Percentiles rank a stretch among this genome's conserved stretches.
Evolutionary conservation across 2,329 filamentous ascomycete species (phyloP).

Genomic region (Leptographium galeiforme): DNA sequence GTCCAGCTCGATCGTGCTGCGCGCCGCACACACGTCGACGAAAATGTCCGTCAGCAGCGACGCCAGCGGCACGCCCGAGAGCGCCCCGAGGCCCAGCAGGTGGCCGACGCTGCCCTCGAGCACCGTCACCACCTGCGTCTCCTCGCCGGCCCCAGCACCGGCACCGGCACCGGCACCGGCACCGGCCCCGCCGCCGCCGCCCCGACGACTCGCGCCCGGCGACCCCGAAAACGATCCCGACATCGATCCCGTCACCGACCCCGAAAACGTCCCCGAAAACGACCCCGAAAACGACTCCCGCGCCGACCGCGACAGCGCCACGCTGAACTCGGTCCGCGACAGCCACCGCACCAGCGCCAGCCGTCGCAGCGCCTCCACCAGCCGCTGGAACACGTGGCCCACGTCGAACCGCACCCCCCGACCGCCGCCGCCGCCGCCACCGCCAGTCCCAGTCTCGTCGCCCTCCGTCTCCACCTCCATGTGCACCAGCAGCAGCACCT

Average conservation of each 20-base stretch:
- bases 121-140: conserved; percentile 36
- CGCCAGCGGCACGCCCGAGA: conserved; percentile 34
- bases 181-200: not conserved
- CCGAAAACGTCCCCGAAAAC: conserved; percentile 2
- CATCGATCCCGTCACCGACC: conserved; percentile 7
- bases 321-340: conserved; percentile 40
- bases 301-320: conserved; percentile 22
- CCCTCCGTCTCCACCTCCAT: conserved; percentile 73
- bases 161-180: no score
- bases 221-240: conserved; percentile 10
- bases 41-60: conserved; percentile 54
- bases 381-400: conserved; percentile 52
- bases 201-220: conserved; percentile 23
- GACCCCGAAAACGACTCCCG: conserved; percentile 13
- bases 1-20: conserved; percentile 53
- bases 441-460: conserved; percentile 42
- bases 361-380: conserved; percentile 59
- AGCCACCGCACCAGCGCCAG: conserved; percentile 65
- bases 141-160: conserved; percentile 20
- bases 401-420: conserved; percentile 42
- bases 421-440: conserved; percentile 48
- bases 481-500: conserved; percentile 72
- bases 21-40: conserved; percentile 48
- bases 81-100: conserved; percentile 51
- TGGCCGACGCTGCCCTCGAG: conserved; percentile 48